Conservation (phyloP, 257 asterid species). For the Hygrophila difformis region DNA sequence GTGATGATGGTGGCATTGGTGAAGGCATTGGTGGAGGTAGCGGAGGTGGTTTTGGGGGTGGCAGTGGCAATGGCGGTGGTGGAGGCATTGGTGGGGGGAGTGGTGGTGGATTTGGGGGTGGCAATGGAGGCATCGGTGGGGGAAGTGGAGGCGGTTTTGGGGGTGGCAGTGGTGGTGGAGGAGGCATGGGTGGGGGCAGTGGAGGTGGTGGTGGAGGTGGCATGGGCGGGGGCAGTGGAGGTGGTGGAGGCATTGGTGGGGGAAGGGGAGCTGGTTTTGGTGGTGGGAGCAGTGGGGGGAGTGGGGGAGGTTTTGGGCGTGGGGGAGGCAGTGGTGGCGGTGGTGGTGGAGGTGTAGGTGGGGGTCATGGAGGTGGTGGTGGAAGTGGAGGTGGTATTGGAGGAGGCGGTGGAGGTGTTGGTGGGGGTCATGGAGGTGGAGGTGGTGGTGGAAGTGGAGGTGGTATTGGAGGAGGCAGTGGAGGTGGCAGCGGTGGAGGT, state of each 20-base stretch:
- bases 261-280: constrained; percentile 6
- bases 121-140: constrained; percentile 3
- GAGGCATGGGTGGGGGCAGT: constrained; percentile 5
- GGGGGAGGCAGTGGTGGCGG: constrained; percentile 21
- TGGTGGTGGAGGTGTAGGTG: constrained; percentile 5
- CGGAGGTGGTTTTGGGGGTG: too few species aligned
- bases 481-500: constrained; percentile 18
- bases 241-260: constrained; percentile 10
- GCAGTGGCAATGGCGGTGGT: not conserved
- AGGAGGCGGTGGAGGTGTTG: constrained; percentile 10
- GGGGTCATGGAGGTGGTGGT: constrained; percentile 10
- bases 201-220: not conserved
- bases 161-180: constrained; percentile 1
- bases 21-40: constrained; percentile 1
- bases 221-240: constrained; percentile 7
- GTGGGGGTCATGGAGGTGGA: constrained; percentile 3
- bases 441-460: constrained; percentile 15
- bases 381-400: constrained; percentile 9
- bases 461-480: constrained; percentile 16
- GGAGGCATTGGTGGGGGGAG: constrained; percentile 12
- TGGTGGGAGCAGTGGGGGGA: not conserved
- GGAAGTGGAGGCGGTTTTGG: constrained; percentile 14
- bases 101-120: constrained; percentile 18
- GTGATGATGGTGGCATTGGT: constrained; percentile 14
- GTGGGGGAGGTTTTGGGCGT: constrained; percentile 2